These are phyloP conservation scores for Phytophthora agathidicida DNA, from an alignment of 352 stramenopile species.

Conservation along the genomic window DNA sequence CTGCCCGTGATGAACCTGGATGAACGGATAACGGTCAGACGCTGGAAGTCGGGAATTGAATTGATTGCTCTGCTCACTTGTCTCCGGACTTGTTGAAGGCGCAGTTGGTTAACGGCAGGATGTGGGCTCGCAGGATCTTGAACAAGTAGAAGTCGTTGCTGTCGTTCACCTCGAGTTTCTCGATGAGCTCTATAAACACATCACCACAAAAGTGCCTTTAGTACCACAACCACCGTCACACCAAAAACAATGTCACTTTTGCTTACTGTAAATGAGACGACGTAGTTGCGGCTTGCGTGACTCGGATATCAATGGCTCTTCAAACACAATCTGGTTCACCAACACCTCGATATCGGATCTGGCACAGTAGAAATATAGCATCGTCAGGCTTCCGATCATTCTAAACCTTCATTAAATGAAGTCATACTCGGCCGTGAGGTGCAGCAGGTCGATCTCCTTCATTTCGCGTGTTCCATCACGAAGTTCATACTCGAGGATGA, in stretches of 20 bases:
- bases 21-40: not conserved
- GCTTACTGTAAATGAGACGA: conserved; percentile 92
- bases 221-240: not conserved
- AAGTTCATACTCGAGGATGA: conserved; percentile 97
- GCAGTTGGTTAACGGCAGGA: conserved; percentile 96
- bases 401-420: not conserved
- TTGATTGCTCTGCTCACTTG: conserved; percentile 62
- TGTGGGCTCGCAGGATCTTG: conserved; percentile 96
- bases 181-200: conserved; percentile 85
- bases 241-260: not conserved
- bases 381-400: too few relatives aligned
- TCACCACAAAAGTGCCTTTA: too few relatives aligned
- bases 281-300: conserved; percentile 94
- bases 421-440: conserved; percentile 90
- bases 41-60: too few relatives aligned
- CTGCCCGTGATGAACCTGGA: conserved; percentile 94
- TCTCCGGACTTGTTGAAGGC: conserved; percentile 97
- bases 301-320: conserved; percentile 94
- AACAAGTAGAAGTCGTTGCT: conserved; percentile 96
- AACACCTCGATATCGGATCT: conserved; percentile 94
- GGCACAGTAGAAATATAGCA: not conserved
- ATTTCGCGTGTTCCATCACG: conserved; percentile 93
- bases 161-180: conserved; percentile 95
- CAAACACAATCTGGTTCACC: conserved; percentile 96
- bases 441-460: conserved; percentile 96